Evolutionary conservation across 2,329 filamentous ascomycete genomes (phyloP).

Genomic region (Colletotrichum orchidophilum): DNA sequence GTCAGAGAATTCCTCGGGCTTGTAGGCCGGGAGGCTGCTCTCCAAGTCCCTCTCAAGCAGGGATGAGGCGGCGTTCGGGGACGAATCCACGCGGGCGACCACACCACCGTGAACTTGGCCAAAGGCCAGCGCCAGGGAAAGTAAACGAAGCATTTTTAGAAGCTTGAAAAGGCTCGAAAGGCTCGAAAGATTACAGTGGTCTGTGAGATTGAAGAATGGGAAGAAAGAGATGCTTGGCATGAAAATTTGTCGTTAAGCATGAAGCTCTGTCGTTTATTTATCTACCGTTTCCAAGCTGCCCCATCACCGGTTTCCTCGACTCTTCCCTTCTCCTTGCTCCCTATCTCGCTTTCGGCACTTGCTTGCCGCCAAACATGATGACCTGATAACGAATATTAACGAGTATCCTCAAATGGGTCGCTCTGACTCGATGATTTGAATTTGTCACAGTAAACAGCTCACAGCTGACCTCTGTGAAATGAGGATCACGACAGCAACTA

Average conservation of each 20-base stretch:
- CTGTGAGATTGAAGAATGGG: background rate
- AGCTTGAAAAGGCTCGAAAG: background rate
- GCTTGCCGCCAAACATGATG: background rate
- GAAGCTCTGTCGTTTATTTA: constrained; percentile 3
- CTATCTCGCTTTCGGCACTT: background rate
- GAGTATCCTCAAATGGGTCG: background rate
- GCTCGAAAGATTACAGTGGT: background rate
- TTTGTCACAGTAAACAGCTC: background rate
- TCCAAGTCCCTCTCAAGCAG: background rate
- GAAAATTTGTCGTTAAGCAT: background rate
- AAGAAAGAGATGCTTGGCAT: background rate
- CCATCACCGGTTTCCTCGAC: background rate
- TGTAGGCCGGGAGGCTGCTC: background rate
- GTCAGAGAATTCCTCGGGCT: background rate
- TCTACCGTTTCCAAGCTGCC: background rate
- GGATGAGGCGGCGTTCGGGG: background rate
- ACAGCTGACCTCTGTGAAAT: background rate
- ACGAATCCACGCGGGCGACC: background rate
- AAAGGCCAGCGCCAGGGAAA: constrained; percentile 1
- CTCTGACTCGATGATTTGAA: background rate
- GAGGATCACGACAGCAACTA: background rate
- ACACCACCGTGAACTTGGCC: background rate
- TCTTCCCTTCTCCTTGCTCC: background rate
- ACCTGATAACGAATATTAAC: background rate
- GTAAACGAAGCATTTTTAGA: constrained; percentile 1